Conservation (phyloP, 495 filamentous ascomycete genomes). For the Chaetomium cochliodes region DNA sequence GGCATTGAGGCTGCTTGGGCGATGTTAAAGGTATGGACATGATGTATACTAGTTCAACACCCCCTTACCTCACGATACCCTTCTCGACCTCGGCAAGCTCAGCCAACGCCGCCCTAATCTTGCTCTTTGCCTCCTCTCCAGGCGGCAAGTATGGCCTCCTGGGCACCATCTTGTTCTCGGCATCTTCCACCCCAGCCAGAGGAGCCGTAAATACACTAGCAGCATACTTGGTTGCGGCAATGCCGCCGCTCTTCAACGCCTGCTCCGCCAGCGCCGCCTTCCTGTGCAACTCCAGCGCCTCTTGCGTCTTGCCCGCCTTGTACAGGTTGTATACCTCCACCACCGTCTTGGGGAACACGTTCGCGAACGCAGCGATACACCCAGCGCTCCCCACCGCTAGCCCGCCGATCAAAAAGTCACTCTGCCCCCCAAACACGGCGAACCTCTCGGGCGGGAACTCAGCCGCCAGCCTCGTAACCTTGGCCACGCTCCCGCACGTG, state of each 20-base stretch:
- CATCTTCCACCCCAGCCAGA: slow-evolving; percentile 56
- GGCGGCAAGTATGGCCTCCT: slow-evolving; percentile 58
- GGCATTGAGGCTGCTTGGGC: too few relatives aligned
- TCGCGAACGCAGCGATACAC: slow-evolving; percentile 66
- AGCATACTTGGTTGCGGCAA: slow-evolving; percentile 65
- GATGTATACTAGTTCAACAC: background rate
- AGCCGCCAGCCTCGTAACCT: slow-evolving; percentile 52
- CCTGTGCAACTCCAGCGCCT: slow-evolving; percentile 58
- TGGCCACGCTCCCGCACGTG: slow-evolving; percentile 68
- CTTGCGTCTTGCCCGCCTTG: slow-evolving; percentile 46
- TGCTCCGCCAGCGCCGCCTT: slow-evolving; percentile 52
- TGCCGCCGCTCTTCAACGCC: slow-evolving; percentile 55
- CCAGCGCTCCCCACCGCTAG: slow-evolving; percentile 59
- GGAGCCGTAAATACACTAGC: slow-evolving; percentile 55
- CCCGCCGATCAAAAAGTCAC: slow-evolving; percentile 67
- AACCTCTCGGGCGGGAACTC: slow-evolving; percentile 56
- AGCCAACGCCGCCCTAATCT: slow-evolving; percentile 50
- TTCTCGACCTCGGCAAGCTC: slow-evolving; percentile 50
- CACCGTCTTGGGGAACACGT: slow-evolving; percentile 60
- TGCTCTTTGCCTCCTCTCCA: slow-evolving; percentile 48
- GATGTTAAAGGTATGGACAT: too few relatives aligned
- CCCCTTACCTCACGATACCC: slow-evolving; percentile 4
- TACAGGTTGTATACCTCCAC: slow-evolving; percentile 50
- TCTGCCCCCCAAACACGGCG: slow-evolving; percentile 66
- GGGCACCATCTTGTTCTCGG: slow-evolving; percentile 55